Conservation (phyloP, 2,329 filamentous ascomycete genomes). For the Cladobotryum mycophilum region DNA sequence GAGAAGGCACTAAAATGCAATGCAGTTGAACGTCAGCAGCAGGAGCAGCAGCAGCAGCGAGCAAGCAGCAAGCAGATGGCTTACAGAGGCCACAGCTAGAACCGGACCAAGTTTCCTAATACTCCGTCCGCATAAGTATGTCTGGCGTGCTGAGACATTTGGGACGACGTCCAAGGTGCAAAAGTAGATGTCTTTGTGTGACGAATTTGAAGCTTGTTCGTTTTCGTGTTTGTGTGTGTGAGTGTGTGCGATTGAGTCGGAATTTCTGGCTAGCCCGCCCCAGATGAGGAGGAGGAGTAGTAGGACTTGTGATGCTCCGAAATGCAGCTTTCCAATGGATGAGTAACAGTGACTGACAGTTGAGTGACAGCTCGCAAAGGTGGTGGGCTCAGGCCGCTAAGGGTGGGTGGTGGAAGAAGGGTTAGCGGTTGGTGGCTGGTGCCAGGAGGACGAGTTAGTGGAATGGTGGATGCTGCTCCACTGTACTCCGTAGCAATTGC, state of each 20-base stretch:
- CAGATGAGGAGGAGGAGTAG: not conserved
- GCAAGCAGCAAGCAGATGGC: no score
- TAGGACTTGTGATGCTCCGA: not conserved
- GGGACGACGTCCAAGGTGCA: not conserved
- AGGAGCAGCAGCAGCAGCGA: no score
- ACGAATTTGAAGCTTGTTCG: no score
- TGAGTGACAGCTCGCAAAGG: constrained; percentile 3
- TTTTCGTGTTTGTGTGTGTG: not conserved
- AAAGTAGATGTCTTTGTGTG: no score
- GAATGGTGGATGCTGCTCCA: not conserved
- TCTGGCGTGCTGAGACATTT: constrained; percentile 1
- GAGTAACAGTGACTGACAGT: no score
- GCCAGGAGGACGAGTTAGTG: not conserved
- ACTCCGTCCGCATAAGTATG: constrained; percentile 3
- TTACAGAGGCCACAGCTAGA: not conserved
- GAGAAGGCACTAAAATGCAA: not conserved
- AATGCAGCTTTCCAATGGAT: no score
- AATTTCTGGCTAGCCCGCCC: no score
- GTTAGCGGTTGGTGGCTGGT: constrained; percentile 3
- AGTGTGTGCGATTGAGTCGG: not conserved
- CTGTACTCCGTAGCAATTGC: not conserved
- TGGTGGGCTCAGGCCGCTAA: constrained; percentile 1
- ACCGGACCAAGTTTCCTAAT: not conserved
- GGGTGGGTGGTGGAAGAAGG: not conserved
- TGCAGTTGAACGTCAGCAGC: constrained; percentile 2